Evolutionary conservation across 768 basidiomycete genomes (phyloP), one percentile per base, ranked within the genome.

Genomic region (Terana coerulea): DNA sequence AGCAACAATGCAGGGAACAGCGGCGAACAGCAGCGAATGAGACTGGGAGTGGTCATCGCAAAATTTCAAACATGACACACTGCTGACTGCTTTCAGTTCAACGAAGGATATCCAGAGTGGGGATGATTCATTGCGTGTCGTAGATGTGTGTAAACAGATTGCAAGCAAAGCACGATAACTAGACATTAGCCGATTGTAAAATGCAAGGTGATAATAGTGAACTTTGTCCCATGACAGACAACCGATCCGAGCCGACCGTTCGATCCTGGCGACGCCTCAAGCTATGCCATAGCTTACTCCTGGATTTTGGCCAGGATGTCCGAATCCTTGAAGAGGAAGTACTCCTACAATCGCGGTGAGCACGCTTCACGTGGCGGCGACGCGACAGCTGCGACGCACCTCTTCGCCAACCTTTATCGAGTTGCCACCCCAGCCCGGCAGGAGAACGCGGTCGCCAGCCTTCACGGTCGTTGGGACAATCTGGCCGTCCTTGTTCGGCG

Each of bases 371-470:
- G 6, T 28, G 3, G 36, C 15, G 36, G 26, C 19, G 15, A 31
- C 21, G 3, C 17, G 22, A 37, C 22, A 26, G 49, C 29, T 40
- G 39, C 33, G 10, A 78, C 88, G 53, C 63, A 93, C 95, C 67
- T 98, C 95, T 22, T 98, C 97, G 34, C 94, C 95, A 42, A 98
- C 82, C 73, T 99, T 99, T 71, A 99, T 93, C 14, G 90, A 68
- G 64, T 85, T 94, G 10, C 97, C 97, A 47, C 97, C 97, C 91
- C 95, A 99, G 5, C 91, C 91, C 11, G 97, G 95, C 3, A 99
- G 75, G 46, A 99, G 76, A 14, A 98, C 95, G 9, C 89, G 79
- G 74, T 98, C 97, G 33, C 95, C 95, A 15, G 88, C 78, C 72
- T 87, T 83, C 41, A 98, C 95, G 15, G 73, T 67, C 5, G 86